Percentiles rank a stretch among this genome's conserved stretches.
Evolutionary conservation across 2,329 filamentous ascomycete species (phyloP).

Genomic region (Xylogone sp.): DNA sequence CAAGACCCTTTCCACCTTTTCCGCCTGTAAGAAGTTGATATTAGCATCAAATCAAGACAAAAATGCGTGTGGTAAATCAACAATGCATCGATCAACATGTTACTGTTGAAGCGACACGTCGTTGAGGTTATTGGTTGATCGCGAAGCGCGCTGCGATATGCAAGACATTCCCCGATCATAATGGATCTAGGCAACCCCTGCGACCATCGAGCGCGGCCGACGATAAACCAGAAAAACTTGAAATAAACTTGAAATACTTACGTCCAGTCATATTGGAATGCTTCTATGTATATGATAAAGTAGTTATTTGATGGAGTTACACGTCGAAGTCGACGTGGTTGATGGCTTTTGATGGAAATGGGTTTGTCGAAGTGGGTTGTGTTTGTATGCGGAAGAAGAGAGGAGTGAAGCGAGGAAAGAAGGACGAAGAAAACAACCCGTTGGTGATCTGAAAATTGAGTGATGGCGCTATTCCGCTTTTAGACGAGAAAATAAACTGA

Average conservation of each 20-base stretch:
- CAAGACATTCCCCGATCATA: constrained; percentile 6
- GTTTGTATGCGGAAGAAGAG: neutral
- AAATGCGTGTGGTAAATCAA: constrained; percentile 5
- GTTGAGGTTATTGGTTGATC: constrained; percentile 13
- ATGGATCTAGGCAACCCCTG: constrained; percentile 19
- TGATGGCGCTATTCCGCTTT: neutral
- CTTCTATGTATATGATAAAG: constrained; percentile 16
- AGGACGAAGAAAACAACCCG: neutral
- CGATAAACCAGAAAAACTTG: constrained; percentile 12
- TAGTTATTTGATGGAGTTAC: constrained; percentile 31
- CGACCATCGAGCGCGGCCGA: constrained; percentile 18
- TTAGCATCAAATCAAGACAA: constrained; percentile 36
- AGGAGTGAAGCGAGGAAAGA: neutral
- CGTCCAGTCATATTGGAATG: constrained; percentile 66
- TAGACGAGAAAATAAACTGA: neutral
- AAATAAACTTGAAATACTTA: constrained; percentile 43
- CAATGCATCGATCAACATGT: neutral
- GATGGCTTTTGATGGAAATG: constrained; percentile 8
- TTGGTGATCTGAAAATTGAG: neutral
- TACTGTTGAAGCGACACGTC: constrained; percentile 11
- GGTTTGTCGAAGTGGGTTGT: neutral
- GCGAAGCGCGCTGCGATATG: constrained; percentile 11
- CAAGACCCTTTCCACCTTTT: constrained; percentile 96
- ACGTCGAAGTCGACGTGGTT: constrained; percentile 16
- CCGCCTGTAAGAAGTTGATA: constrained; percentile 58